These are phyloP conservation scores for Teunomyces panamensis DNA, from an alignment of 805 yeast species.

Conservation along the genomic window DNA sequence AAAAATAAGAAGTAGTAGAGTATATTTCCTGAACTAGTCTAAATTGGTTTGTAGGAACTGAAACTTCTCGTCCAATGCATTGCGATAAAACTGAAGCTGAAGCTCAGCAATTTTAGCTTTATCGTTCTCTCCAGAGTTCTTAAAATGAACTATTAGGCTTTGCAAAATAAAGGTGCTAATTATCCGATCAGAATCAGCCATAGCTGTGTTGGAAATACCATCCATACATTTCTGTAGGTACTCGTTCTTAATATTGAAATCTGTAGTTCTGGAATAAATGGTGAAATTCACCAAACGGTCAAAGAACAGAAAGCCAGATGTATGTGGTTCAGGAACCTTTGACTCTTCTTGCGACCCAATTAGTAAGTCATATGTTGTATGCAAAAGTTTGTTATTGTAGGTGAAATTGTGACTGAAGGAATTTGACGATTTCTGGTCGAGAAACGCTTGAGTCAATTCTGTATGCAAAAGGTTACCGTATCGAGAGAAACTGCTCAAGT, in stretches of 20 bases:
- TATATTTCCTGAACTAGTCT: neutral
- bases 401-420: conserved; percentile 16
- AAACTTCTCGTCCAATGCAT: conserved; percentile 9
- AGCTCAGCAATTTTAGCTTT: conserved; percentile 18
- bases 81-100: conserved; percentile 13
- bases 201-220: conserved; percentile 9
- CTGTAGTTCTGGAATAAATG: conserved; percentile 12
- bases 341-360: neutral
- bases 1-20: neutral
- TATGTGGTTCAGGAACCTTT: neutral
- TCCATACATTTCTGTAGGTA: conserved; percentile 14
- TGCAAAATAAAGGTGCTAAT: conserved; percentile 17
- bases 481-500: conserved; percentile 7
- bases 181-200: conserved; percentile 19
- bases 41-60: conserved; percentile 7
- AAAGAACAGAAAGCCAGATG: conserved; percentile 14
- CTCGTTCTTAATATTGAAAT: conserved; percentile 13
- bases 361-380: conserved; percentile 15
- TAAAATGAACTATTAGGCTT: conserved; percentile 11
- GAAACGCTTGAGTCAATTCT: conserved; percentile 15
- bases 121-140: conserved; percentile 17
- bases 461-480: conserved; percentile 12
- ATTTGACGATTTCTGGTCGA: conserved; percentile 12
- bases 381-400: conserved; percentile 11
- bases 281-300: conserved; percentile 14